phyloP scores from a whole-genome alignment of 1,284 basidiomycete genomes.

The Trametes polyzona region DNA sequence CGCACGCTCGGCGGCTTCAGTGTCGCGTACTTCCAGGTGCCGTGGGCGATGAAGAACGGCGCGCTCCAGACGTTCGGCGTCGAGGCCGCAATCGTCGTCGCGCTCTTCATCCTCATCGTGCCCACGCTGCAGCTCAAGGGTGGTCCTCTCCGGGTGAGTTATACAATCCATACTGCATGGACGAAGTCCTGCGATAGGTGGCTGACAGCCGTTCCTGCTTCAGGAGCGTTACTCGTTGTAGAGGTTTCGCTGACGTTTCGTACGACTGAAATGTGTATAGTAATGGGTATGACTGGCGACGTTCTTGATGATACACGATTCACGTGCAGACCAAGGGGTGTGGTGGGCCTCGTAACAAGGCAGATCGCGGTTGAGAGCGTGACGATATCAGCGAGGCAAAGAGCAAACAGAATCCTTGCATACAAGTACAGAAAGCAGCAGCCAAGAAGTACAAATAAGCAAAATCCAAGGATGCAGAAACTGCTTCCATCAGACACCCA shows the following conservation, averaged over 20 bases:
- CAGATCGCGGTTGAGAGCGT: background rate
- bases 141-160: slow-evolving; percentile 44
- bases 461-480: background rate
- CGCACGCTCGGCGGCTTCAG: slow-evolving; percentile 64
- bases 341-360: background rate
- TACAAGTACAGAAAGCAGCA: background rate
- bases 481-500: slow-evolving; percentile 10
- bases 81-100: slow-evolving; percentile 61
- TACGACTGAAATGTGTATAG: background rate
- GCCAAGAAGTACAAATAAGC: background rate
- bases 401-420: no score
- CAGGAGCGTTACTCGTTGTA: slow-evolving; percentile 19
- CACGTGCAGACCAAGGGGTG: background rate
- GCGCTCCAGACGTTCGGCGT: slow-evolving; percentile 61
- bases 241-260: background rate
- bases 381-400: background rate
- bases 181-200: no score
- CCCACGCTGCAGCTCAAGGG: slow-evolving; percentile 56
- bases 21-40: slow-evolving; percentile 67
- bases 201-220: background rate
- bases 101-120: slow-evolving; percentile 54
- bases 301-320: background rate
- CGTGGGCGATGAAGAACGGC: slow-evolving; percentile 58
- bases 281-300: background rate
- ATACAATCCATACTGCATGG: no score